phyloP scores from a whole-genome alignment of 768 basidiomycete genomes.

The Hydnum rufescens region DNA sequence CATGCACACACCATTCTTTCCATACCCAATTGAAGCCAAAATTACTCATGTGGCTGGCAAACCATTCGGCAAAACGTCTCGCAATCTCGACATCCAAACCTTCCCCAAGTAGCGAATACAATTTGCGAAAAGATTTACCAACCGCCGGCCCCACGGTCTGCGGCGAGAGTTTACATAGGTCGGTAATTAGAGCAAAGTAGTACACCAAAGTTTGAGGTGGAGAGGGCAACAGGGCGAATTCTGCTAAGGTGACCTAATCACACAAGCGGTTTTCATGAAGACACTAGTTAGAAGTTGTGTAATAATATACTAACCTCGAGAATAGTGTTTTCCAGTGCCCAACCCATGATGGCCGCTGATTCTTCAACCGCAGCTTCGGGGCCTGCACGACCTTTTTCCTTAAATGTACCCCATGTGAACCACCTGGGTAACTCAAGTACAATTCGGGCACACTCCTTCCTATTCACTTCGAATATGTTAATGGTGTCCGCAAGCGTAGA shows the following conservation, averaged over 20 bases:
- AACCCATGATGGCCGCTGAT: slow-evolving; percentile 35
- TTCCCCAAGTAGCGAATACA: slow-evolving; percentile 61
- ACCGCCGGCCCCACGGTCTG: slow-evolving; percentile 87
- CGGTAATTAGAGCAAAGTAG: slow-evolving; percentile 73
- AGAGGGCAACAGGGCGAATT: slow-evolving; percentile 57
- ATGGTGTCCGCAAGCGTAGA: slow-evolving; percentile 55
- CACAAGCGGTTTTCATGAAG: slow-evolving; percentile 1
- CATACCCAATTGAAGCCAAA: slow-evolving; percentile 98
- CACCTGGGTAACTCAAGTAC: slow-evolving; percentile 76
- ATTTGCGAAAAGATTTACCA: slow-evolving; percentile 79
- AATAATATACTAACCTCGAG: slow-evolving; percentile 40
- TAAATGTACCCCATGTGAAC: slow-evolving; percentile 69
- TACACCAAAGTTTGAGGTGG: slow-evolving; percentile 63
- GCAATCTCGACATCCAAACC: slow-evolving; percentile 75
- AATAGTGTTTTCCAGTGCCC: slow-evolving; percentile 76
- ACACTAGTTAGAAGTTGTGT: too few relatives aligned
- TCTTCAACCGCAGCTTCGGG: slow-evolving; percentile 29
- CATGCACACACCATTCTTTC: slow-evolving; percentile 75
- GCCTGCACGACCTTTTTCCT: slow-evolving; percentile 46
- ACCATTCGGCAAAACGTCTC: slow-evolving; percentile 83
- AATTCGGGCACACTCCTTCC: slow-evolving; percentile 81
- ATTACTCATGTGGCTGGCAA: slow-evolving; percentile 89
- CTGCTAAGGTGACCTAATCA: slow-evolving; percentile 58
- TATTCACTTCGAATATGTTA: slow-evolving; percentile 85
- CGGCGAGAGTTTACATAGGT: slow-evolving; percentile 87